phyloP scores from a whole-genome alignment of 2,329 filamentous ascomycete species.

The Teratosphaeria pseudoeucalypti region DNA sequence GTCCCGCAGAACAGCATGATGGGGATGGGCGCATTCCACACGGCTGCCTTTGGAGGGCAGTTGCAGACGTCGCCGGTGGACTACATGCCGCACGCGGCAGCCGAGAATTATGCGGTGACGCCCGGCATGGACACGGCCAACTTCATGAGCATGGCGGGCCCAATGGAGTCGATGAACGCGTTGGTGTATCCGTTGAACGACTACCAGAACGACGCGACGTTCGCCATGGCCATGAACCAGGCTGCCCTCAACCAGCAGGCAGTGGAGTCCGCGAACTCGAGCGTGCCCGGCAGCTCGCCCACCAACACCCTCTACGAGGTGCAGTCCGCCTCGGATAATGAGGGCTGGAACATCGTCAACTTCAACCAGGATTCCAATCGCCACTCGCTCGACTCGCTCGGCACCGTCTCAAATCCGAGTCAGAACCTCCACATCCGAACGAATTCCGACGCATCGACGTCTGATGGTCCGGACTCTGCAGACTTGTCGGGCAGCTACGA shows the following conservation, averaged over 20 bases:
- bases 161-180: slow-evolving; percentile 36
- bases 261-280: slow-evolving; percentile 24
- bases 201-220: slow-evolving; percentile 58
- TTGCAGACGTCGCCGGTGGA: slow-evolving; percentile 38
- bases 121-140: slow-evolving; percentile 30
- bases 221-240: slow-evolving; percentile 38
- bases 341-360: slow-evolving; percentile 69
- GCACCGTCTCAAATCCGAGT: slow-evolving; percentile 79
- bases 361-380: slow-evolving; percentile 30
- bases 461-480: slow-evolving; percentile 48
- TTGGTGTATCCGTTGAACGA: slow-evolving; percentile 46
- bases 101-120: slow-evolving; percentile 29
- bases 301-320: slow-evolving; percentile 77
- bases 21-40: slow-evolving; percentile 27
- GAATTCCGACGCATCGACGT: slow-evolving; percentile 75
- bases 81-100: slow-evolving; percentile 32
- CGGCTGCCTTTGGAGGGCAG: slow-evolving; percentile 28
- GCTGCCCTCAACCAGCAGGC: slow-evolving; percentile 34
- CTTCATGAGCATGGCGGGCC: slow-evolving; percentile 31
- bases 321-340: slow-evolving; percentile 78
- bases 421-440: slow-evolving; percentile 83
- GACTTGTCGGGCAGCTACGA: slow-evolving; percentile 67
- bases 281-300: slow-evolving; percentile 51
- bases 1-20: slow-evolving; percentile 25
- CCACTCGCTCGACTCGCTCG: slow-evolving; percentile 56